These are phyloP conservation scores for Phytopythium sindhum DNA, from an alignment of 352 stramenopile species.

Conservation along the genomic window DNA sequence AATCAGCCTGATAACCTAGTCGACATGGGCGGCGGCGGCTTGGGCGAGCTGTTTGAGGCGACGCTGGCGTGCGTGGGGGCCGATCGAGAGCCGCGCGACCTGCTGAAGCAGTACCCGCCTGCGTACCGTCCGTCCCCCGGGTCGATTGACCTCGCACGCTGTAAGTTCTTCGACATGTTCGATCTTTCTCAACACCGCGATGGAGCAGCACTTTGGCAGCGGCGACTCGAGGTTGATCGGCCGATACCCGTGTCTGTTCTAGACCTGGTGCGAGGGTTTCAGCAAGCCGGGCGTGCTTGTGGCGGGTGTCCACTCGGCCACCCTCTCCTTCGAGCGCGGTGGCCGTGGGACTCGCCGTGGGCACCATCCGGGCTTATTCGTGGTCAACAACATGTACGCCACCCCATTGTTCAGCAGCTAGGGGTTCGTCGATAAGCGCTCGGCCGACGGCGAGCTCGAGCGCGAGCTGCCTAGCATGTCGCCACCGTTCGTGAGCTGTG, in stretches of 20 bases:
- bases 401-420: conserved; percentile 33
- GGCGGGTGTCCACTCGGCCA: too few relatives aligned
- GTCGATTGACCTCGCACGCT: not conserved
- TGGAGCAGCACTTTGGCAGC: too few relatives aligned
- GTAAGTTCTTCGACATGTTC: conserved; percentile 15
- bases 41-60: not conserved
- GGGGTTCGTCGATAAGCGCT: conserved; percentile 28
- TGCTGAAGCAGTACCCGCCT: not conserved
- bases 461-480: not conserved
- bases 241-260: too few relatives aligned
- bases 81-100: not conserved
- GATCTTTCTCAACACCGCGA: too few relatives aligned
- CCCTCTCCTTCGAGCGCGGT: too few relatives aligned
- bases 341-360: too few relatives aligned
- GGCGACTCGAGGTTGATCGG: too few relatives aligned
- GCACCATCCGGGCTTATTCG: too few relatives aligned
- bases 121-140: not conserved
- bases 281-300: too few relatives aligned
- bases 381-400: too few relatives aligned
- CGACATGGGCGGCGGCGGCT: conserved; percentile 2
- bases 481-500: not conserved
- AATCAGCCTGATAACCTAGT: not conserved
- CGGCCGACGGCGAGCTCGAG: conserved; percentile 23
- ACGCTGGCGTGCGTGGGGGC: not conserved
- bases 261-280: too few relatives aligned